Evolutionary conservation across 2,329 filamentous ascomycete genomes (phyloP), one percentile per base, ranked within the genome.

Genomic region (Cryphonectria parasitica): DNA sequence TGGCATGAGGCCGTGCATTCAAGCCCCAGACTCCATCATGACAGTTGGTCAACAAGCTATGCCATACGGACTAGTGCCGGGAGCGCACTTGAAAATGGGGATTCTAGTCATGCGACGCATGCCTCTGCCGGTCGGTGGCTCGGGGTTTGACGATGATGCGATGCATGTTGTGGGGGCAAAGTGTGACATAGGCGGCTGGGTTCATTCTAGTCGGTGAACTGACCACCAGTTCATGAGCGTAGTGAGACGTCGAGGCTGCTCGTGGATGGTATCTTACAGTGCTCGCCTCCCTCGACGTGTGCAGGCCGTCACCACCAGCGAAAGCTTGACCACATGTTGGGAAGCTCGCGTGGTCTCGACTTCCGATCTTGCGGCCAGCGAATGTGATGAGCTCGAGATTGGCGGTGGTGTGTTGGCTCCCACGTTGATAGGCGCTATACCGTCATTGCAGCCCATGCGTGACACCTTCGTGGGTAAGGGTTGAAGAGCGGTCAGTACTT

Each of bases 391-490:
- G n/a, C 22, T 8, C 28, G 15, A 28, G 17, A 41, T 17, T 11
- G 15, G 49, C n/a, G 64, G 13, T 58, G 64, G n/a, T 58, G 52
- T 66, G n/a, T 5, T n/a, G 49, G 22, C 22, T 6, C 17, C n/a
- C 39, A 19, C 17, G 17, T 60, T 60, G 64, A 52, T 64, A 64
- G 62, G 62, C 28, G 45, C 41, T 34, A 41, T 28, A 43, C 22
- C 22, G 43, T 49, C 62, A 28, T 22, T 66, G 31, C 19, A 17
- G 22, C 39, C 11, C 25, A 34, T 39, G 64, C 49, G 31, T 36
- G 45, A 58, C 34, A 22, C 28, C 28, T 19, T 15, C 34, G 54
- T 66, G 52, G 64, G 64, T 60, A 66, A 66, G 64, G 64, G 64
- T 39, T 64, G 63, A 64, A 49, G 25, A 43, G 43, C 64, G 64